phyloP scores from a whole-genome alignment of 2,329 filamentous ascomycete species.

The Ophiocordyceps unilateralis region DNA sequence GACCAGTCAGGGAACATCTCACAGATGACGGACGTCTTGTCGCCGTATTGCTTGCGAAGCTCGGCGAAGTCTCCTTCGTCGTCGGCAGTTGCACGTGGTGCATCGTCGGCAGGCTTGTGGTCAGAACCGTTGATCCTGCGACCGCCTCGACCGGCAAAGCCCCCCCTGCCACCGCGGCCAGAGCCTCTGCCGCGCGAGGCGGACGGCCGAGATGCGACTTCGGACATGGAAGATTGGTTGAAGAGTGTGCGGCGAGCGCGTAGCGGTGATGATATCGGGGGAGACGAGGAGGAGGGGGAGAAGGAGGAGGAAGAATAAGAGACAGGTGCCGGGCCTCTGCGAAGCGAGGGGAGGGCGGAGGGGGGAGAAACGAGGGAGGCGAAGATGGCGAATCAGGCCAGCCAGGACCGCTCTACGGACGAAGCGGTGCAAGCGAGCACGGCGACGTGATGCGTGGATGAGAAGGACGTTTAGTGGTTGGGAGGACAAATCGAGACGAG shows the following conservation, averaged over 20 bases:
- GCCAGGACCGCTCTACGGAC: slow-evolving; percentile 13
- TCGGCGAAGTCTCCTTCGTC: slow-evolving; percentile 84
- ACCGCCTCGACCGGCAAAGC: slow-evolving; percentile 55
- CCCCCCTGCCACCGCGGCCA: slow-evolving; percentile 68
- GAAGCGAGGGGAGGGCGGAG: background rate
- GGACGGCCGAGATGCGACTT: slow-evolving; percentile 71
- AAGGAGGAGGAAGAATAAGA: background rate
- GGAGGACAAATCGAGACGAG: slow-evolving; percentile 14
- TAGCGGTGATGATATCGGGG: background rate
- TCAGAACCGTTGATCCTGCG: slow-evolving; percentile 53
- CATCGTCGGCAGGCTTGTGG: slow-evolving; percentile 38
- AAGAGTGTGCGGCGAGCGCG: slow-evolving; percentile 7
- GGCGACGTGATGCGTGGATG: slow-evolving; percentile 11
- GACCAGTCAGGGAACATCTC: slow-evolving; percentile 95
- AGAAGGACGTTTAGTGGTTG: slow-evolving; percentile 6
- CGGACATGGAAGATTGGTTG: slow-evolving; percentile 59
- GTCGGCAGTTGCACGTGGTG: slow-evolving; percentile 41
- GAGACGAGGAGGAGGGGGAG: background rate
- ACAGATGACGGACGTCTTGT: slow-evolving; percentile 65
- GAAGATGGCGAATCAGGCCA: slow-evolving; percentile 8
- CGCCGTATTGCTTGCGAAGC: slow-evolving; percentile 77
- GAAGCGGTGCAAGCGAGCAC: slow-evolving; percentile 12
- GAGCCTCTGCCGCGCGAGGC: slow-evolving; percentile 81
- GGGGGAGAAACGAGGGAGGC: slow-evolving; percentile 11
- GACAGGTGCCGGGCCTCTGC: slow-evolving; percentile 18